Evolutionary conservation across 2,329 filamentous ascomycete genomes (phyloP).

Genomic region (Claviceps arundinis): DNA sequence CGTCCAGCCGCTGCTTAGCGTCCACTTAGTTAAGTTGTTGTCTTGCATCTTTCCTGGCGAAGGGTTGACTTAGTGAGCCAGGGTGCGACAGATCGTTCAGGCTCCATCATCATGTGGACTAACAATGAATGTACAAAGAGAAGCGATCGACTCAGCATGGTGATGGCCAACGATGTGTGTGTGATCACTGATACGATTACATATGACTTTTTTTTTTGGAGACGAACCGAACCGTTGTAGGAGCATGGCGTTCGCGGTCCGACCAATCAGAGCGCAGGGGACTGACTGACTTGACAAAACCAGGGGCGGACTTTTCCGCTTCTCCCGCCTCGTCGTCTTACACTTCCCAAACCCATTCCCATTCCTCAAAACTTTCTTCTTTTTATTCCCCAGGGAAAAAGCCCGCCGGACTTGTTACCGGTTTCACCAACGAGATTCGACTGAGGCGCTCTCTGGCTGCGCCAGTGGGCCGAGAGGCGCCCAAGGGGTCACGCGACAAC

Average conservation of each 20-base stretch:
- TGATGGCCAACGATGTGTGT: too few relatives aligned
- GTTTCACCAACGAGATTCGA: neutral
- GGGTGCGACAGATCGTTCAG: neutral
- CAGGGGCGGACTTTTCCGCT: conserved; percentile 8
- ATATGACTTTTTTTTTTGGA: neutral
- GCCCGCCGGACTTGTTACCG: conserved; percentile 9
- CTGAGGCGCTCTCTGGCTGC: neutral
- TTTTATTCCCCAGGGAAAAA: conserved; percentile 4
- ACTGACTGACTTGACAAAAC: neutral
- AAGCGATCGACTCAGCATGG: too few relatives aligned
- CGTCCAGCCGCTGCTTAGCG: conserved; percentile 2
- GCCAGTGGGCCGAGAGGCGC: neutral
- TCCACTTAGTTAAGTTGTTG: neutral
- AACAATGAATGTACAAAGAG: too few relatives aligned
- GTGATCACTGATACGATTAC: too few relatives aligned
- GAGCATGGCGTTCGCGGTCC: neutral
- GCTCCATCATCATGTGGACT: neutral
- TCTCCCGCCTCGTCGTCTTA: conserved; percentile 1
- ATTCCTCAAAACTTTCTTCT: neutral
- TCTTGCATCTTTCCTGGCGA: neutral
- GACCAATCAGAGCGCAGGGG: conserved; percentile 6
- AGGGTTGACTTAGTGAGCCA: neutral
- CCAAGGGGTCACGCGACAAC: neutral
- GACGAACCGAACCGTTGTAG: neutral
- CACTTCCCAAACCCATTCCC: neutral